Evolutionary conservation across 768 basidiomycete genomes (phyloP).

Genomic region (Phylloporus arenicola): DNA sequence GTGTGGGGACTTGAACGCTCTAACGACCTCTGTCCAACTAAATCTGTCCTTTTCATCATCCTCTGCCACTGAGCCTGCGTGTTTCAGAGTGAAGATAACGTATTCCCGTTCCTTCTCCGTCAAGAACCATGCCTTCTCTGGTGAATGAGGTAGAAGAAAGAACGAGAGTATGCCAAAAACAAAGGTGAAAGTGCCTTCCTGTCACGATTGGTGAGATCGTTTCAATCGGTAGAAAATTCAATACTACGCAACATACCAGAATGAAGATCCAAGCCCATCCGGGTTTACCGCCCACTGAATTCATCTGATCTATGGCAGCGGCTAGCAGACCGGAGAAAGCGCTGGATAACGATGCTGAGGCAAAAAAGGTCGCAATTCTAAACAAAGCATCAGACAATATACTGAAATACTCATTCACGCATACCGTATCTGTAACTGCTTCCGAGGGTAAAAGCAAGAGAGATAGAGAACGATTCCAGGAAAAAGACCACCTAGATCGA

Average conservation of each 20-base stretch:
- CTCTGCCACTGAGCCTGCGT: slow-evolving; percentile 31
- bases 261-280: slow-evolving; percentile 66
- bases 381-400: slow-evolving; percentile 2
- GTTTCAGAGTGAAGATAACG: slow-evolving; percentile 28
- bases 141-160: slow-evolving; percentile 44
- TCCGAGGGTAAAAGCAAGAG: slow-evolving; percentile 42
- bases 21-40: slow-evolving; percentile 51
- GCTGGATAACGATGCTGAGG: slow-evolving; percentile 48
- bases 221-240: background rate
- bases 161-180: slow-evolving; percentile 49
- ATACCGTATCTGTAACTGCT: slow-evolving; percentile 22
- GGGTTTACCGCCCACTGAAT: slow-evolving; percentile 43
- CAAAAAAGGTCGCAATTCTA: slow-evolving; percentile 38
- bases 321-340: slow-evolving; percentile 64
- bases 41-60: slow-evolving; percentile 43
- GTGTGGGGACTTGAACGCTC: slow-evolving; percentile 48
- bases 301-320: slow-evolving; percentile 52
- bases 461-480: slow-evolving; percentile 55
- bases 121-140: slow-evolving; percentile 46
- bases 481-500: slow-evolving; percentile 46
- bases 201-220: background rate
- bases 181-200: slow-evolving; percentile 61
- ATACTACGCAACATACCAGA: slow-evolving; percentile 27
- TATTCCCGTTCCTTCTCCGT: slow-evolving; percentile 45
- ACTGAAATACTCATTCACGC: background rate